Evolutionary conservation across 306 rosid species (phyloP).

Genomic region (Neltuma alba): DNA sequence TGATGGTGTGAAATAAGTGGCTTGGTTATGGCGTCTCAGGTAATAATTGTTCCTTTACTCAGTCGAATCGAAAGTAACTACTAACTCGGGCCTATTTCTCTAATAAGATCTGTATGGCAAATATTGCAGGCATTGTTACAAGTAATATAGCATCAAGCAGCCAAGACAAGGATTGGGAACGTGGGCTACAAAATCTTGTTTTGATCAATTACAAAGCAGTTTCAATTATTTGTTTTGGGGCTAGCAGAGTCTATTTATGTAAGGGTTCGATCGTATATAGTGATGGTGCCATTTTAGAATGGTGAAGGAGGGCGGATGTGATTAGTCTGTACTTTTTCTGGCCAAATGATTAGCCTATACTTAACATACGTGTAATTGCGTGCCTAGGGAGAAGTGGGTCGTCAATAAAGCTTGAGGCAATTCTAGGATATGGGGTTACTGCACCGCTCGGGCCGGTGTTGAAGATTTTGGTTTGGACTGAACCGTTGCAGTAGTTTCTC

Average conservation of each 20-base stretch:
- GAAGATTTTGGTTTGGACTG: no score
- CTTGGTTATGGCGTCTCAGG: slow-evolving; percentile 33
- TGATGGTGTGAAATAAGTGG: slow-evolving; percentile 31
- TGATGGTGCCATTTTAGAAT: not conserved
- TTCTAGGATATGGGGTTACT: no score
- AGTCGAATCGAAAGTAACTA: slow-evolving; percentile 31
- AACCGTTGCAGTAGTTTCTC: no score
- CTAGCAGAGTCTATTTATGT: no score
- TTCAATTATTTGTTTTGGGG: no score
- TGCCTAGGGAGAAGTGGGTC: no score
- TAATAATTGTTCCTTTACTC: slow-evolving; percentile 19
- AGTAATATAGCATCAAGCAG: slow-evolving; percentile 6
- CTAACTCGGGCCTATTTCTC: slow-evolving; percentile 14
- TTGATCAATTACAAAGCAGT: not conserved
- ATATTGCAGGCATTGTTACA: slow-evolving; percentile 36
- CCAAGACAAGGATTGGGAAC: slow-evolving; percentile 22
- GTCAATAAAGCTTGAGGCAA: no score
- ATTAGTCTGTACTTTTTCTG: no score
- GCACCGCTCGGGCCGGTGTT: no score
- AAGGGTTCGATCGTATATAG: not conserved
- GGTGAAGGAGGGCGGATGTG: no score
- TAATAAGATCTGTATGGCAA: not conserved
- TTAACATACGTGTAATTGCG: no score
- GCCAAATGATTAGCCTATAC: no score
- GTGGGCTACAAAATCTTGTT: slow-evolving; percentile 18